phyloP scores from a whole-genome alignment of 2,329 filamentous ascomycete genomes.

The Cytospora mali region DNA sequence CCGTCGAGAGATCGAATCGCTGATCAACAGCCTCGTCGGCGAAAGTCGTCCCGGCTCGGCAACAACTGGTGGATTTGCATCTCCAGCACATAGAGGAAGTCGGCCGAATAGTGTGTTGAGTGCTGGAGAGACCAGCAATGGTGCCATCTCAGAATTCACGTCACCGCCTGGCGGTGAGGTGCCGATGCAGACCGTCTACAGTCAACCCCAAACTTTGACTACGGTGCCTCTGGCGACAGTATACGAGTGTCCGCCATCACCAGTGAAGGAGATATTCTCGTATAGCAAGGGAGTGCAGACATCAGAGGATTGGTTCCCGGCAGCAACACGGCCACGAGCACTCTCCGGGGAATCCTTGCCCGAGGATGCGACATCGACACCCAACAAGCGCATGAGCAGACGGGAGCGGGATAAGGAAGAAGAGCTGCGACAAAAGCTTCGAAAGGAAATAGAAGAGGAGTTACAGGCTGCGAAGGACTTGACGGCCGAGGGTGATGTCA shows the following conservation, averaged over 20 bases:
- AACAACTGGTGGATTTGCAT: conserved; percentile 63
- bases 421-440: conserved; percentile 80
- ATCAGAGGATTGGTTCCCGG: conserved; percentile 69
- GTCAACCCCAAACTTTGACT: conserved; percentile 68
- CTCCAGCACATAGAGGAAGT: conserved; percentile 70
- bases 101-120: conserved; percentile 86
- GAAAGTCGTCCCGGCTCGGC: conserved; percentile 74
- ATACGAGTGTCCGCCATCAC: conserved; percentile 77
- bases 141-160: conserved; percentile 61
- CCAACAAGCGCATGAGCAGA: conserved; percentile 75
- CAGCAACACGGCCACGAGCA: conserved; percentile 54
- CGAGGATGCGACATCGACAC: conserved; percentile 61
- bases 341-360: conserved; percentile 62
- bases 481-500: conserved; percentile 53
- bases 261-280: conserved; percentile 82
- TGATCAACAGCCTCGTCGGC: conserved; percentile 83
- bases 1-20: conserved; percentile 76
- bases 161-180: conserved; percentile 48
- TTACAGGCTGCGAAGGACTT: conserved; percentile 71
- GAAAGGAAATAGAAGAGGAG: conserved; percentile 91
- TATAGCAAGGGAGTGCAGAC: conserved; percentile 98
- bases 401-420: conserved; percentile 83
- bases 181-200: conserved; percentile 34
- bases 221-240: conserved; percentile 75
- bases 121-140: conserved; percentile 77